Percentiles rank a stretch among this genome's conserved stretches.
phyloP scores from a whole-genome alignment of 2,329 filamentous ascomycete genomes.

The Botrytis hyacinthi region DNA sequence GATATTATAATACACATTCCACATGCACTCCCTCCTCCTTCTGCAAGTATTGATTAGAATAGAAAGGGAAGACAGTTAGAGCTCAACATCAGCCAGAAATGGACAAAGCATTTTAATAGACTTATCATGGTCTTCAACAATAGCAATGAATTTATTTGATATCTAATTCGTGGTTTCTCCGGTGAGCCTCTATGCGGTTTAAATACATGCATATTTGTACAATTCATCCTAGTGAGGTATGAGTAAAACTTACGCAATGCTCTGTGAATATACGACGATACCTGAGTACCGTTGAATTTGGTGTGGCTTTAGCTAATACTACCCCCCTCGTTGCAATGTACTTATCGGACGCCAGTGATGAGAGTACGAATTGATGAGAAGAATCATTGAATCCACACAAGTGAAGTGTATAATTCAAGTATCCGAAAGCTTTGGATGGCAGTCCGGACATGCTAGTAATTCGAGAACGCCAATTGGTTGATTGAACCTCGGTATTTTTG shows the following conservation, averaged over 20 bases:
- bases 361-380: background rate
- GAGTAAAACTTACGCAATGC: too few relatives aligned
- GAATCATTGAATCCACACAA: background rate
- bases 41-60: background rate
- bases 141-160: background rate
- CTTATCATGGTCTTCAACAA: background rate
- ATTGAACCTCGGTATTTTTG: conserved; percentile 4
- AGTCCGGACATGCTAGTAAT: background rate
- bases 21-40: background rate
- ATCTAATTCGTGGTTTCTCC: background rate
- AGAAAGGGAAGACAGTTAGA: background rate
- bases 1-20: background rate
- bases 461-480: background rate
- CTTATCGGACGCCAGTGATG: background rate
- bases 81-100: background rate
- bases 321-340: background rate
- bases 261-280: background rate
- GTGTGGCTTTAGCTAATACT: background rate
- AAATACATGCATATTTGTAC: background rate
- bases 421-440: background rate
- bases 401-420: background rate
- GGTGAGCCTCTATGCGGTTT: background rate
- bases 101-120: background rate
- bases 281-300: background rate
- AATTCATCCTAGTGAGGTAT: background rate